These are phyloP conservation scores for Elymus sibiricus DNA, from an alignment of 176 grass and related monocot species.

Conservation along the genomic window DNA sequence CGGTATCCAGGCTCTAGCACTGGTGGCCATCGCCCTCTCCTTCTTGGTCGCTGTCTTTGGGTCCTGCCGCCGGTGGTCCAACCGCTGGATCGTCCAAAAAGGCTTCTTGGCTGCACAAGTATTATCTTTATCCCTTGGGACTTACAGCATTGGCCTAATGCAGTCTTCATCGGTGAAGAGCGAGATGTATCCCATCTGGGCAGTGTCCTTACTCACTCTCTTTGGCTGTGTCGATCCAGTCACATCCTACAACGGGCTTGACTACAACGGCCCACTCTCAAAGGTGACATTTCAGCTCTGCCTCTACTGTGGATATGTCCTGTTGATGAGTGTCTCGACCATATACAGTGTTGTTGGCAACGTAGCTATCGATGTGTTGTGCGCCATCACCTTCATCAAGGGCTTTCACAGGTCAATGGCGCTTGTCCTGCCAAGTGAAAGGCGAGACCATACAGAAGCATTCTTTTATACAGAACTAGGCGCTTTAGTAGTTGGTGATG, in stretches of 20 bases:
- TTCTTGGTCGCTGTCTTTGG: background rate
- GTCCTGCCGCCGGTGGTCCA: background rate
- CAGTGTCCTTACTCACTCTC: background rate
- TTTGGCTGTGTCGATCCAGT: background rate
- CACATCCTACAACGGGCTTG: background rate
- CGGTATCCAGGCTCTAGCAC: background rate
- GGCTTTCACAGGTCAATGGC: background rate
- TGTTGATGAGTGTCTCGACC: background rate
- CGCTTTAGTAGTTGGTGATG: background rate
- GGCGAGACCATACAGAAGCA: too few species aligned
- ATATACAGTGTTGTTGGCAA: background rate
- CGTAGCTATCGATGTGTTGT: background rate
- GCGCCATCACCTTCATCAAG: background rate
- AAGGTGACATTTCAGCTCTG: background rate
- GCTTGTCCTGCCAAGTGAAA: background rate
- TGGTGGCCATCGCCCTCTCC: background rate
- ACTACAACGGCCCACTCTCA: background rate
- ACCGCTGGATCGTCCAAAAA: background rate
- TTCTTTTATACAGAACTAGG: too few species aligned
- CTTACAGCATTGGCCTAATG: conserved; percentile 1
- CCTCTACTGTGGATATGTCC: background rate
- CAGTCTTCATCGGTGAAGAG: conserved; percentile 5
- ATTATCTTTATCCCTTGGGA: background rate
- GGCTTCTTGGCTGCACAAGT: background rate
- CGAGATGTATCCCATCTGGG: conserved; percentile 8